Conservation (phyloP, 768 basidiomycete genomes). For the Cystobasidium tubakii region DNA sequence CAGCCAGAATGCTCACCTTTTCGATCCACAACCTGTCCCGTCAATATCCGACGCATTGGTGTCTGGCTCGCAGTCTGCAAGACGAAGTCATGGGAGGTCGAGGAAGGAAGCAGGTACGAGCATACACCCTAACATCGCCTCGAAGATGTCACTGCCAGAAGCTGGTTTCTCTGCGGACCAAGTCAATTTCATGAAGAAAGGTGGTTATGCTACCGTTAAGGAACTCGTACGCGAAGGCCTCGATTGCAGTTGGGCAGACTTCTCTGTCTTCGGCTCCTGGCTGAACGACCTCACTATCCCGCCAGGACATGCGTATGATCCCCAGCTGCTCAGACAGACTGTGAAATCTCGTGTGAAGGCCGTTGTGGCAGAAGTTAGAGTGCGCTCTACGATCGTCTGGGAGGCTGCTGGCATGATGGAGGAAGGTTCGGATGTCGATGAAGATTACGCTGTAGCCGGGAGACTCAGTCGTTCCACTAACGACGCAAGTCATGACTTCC, state of each 20-base stretch:
- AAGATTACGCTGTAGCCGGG: background rate
- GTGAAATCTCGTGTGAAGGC: background rate
- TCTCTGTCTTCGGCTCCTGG: background rate
- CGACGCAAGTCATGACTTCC: background rate
- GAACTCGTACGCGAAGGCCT: constrained; percentile 9
- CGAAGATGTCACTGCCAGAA: background rate
- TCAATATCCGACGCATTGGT: no score
- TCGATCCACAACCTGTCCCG: no score
- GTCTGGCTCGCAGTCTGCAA: background rate
- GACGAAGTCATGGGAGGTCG: background rate
- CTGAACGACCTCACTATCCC: background rate
- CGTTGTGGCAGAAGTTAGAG: background rate
- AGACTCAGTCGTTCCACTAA: background rate
- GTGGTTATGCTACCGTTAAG: background rate
- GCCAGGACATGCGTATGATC: background rate
- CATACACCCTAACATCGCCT: background rate
- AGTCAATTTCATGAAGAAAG: background rate
- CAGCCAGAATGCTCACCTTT: no score
- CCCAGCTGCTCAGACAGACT: background rate
- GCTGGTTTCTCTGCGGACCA: background rate
- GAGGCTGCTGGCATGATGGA: constrained; percentile 24
- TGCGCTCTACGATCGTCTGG: constrained; percentile 4
- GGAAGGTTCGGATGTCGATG: constrained; percentile 9
- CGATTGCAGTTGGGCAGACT: background rate
- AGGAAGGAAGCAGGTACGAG: background rate